Evolutionary conservation across 2,329 filamentous ascomycete species (phyloP).

Genomic region (Xylaria multiplex): DNA sequence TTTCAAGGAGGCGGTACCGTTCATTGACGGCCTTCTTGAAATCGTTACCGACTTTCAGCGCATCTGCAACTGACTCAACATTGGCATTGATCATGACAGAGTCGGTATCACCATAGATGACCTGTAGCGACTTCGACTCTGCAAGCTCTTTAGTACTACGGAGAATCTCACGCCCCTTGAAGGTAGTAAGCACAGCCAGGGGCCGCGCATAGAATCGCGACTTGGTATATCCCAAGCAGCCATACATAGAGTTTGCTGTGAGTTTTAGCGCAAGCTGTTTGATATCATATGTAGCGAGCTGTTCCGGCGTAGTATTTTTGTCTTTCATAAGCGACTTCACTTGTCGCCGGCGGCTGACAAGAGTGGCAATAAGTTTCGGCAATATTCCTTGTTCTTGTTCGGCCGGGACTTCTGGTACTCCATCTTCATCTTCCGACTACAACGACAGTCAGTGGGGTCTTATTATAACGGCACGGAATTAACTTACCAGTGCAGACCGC

Average conservation of each 20-base stretch:
- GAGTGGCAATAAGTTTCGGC: slow-evolving; percentile 88
- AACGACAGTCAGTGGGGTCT: slow-evolving; percentile 48
- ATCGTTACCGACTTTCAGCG: slow-evolving; percentile 88
- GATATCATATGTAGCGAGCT: slow-evolving; percentile 96
- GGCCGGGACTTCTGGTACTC: slow-evolving; percentile 84
- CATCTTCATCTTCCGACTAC: slow-evolving; percentile 81
- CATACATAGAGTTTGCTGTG: slow-evolving; percentile 99
- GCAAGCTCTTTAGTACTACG: slow-evolving; percentile 95
- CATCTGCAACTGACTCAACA: slow-evolving; percentile 90
- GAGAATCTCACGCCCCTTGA: slow-evolving; percentile 96
- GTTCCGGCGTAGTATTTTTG: slow-evolving; percentile 83
- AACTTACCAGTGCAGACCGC: slow-evolving; percentile 72
- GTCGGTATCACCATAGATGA: slow-evolving; percentile 99
- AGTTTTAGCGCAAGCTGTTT: slow-evolving; percentile 97
- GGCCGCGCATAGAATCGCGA: slow-evolving; percentile 97
- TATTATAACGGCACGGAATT: not conserved
- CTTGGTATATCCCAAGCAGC: slow-evolving; percentile 95
- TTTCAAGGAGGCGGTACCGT: slow-evolving; percentile 90
- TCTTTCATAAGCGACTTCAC: slow-evolving; percentile 98
- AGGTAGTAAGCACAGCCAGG: slow-evolving; percentile 93
- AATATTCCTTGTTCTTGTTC: slow-evolving; percentile 85
- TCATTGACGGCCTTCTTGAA: slow-evolving; percentile 97
- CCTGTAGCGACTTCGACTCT: slow-evolving; percentile 87
- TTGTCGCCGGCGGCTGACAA: slow-evolving; percentile 87
- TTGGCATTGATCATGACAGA: slow-evolving; percentile 99